These are phyloP conservation scores for Ceratocystis colombiana DNA, from an alignment of 2,329 filamentous ascomycete species.

Conservation along the genomic window DNA sequence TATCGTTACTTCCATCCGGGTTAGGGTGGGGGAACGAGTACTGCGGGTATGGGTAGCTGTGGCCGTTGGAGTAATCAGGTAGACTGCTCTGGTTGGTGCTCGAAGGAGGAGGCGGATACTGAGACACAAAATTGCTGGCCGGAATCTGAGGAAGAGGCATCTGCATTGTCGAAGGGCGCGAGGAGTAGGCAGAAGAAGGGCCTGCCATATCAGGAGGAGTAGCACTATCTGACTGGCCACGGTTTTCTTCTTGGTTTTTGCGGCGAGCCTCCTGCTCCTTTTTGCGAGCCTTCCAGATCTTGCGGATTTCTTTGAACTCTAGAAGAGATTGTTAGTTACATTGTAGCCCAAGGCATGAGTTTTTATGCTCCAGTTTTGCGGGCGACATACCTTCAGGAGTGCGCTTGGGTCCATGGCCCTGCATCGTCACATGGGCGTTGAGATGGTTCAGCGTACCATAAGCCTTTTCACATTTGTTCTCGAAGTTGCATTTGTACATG, in stretches of 20 bases:
- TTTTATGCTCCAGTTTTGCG: background rate
- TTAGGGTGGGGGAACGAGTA: constrained; percentile 5
- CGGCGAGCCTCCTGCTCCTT: constrained; percentile 92
- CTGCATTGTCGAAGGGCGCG: constrained; percentile 14
- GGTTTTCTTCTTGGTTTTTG: constrained; percentile 41
- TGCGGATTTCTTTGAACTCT: constrained; percentile 99
- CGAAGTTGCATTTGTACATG: constrained; percentile 98
- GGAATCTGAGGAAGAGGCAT: constrained; percentile 21
- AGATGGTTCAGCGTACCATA: constrained; percentile 96
- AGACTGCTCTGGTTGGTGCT: constrained; percentile 42
- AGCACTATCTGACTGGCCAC: constrained; percentile 5
- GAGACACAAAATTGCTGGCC: background rate
- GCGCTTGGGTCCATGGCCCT: constrained; percentile 86
- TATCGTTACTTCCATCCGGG: background rate
- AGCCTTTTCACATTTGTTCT: constrained; percentile 90
- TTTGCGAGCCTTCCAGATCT: constrained; percentile 98
- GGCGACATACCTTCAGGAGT: constrained; percentile 80
- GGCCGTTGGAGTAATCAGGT: constrained; percentile 44
- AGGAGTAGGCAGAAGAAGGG: background rate
- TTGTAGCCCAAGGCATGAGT: background rate
- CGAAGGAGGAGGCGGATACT: constrained; percentile 28
- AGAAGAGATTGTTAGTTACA: constrained; percentile 18
- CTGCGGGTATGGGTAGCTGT: constrained; percentile 48
- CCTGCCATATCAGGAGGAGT: constrained; percentile 11
- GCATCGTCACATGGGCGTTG: constrained; percentile 98